Evolutionary conservation across 371 early-diverging fungal species (phyloP).

Genomic region (Globomyces sp.): DNA sequence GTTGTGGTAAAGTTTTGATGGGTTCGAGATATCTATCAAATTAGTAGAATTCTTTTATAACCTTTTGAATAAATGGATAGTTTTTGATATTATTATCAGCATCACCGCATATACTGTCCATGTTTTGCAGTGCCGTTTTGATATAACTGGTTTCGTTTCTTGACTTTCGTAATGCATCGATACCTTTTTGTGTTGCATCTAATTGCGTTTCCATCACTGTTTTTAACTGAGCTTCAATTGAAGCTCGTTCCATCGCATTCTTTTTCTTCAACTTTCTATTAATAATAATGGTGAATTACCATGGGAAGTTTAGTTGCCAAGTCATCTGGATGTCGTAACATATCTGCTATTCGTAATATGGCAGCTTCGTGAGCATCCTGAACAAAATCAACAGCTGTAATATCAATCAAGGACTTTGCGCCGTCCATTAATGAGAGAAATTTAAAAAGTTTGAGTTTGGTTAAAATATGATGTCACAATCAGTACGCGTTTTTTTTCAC

Average conservation of each 20-base stretch:
- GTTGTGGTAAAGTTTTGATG: slow-evolving; percentile 92
- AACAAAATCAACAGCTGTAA: slow-evolving; percentile 23
- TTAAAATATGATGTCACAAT: too few species aligned
- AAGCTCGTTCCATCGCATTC: slow-evolving; percentile 84
- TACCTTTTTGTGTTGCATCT: slow-evolving; percentile 85
- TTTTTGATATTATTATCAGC: slow-evolving; percentile 81
- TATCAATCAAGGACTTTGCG: not conserved
- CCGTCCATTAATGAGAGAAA: too few species aligned
- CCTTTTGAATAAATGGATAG: slow-evolving; percentile 84
- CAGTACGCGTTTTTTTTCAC: too few species aligned
- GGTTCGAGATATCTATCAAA: slow-evolving; percentile 72
- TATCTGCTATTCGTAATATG: slow-evolving; percentile 34
- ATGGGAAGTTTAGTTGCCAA: slow-evolving; percentile 77
- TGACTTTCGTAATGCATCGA: slow-evolving; percentile 71
- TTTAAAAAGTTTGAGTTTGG: too few species aligned
- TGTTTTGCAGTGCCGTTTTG: slow-evolving; percentile 68
- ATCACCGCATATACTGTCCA: slow-evolving; percentile 80
- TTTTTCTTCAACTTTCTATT: slow-evolving; percentile 60
- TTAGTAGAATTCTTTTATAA: slow-evolving; percentile 20
- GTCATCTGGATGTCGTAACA: slow-evolving; percentile 84
- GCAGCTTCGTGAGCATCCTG: slow-evolving; percentile 40
- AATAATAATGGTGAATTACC: too few species aligned
- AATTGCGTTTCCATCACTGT: slow-evolving; percentile 89
- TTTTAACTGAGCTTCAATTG: slow-evolving; percentile 92
- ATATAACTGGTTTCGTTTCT: slow-evolving; percentile 66